Conservation (phyloP, 352 stramenopile species). For the Pythium aristosporum region DNA sequence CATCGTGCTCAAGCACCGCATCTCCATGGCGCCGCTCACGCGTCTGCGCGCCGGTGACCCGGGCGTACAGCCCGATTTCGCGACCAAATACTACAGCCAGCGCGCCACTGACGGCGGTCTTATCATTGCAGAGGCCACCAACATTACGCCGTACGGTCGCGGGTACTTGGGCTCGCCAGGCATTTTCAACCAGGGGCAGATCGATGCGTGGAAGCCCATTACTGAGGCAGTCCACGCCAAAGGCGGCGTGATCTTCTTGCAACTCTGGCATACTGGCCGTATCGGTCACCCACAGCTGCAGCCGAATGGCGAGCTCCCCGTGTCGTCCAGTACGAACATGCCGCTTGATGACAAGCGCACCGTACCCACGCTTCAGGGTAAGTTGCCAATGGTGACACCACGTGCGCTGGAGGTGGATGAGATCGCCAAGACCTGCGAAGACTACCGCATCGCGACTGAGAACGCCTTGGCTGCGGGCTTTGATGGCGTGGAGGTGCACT, state of each 20-base stretch:
- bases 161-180: slow-evolving; percentile 27
- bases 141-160: slow-evolving; percentile 8
- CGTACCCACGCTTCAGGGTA: not conserved
- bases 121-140: slow-evolving; percentile 33
- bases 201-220: not conserved
- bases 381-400: slow-evolving; percentile 27
- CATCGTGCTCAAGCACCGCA: slow-evolving; percentile 30
- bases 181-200: slow-evolving; percentile 26
- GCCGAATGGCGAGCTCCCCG: slow-evolving; percentile 26
- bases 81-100: slow-evolving; percentile 16
- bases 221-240: not conserved
- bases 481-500: slow-evolving; percentile 58
- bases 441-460: slow-evolving; percentile 43
- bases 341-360: not conserved
- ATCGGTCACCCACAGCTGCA: slow-evolving; percentile 38
- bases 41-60: slow-evolving; percentile 12
- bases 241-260: slow-evolving; percentile 34
- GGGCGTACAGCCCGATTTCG: not conserved
- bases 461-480: slow-evolving; percentile 49
- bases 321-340: slow-evolving; percentile 31
- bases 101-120: slow-evolving; percentile 33
- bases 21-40: slow-evolving; percentile 42
- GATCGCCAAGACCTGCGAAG: slow-evolving; percentile 52
- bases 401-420: slow-evolving; percentile 55
- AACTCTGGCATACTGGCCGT: slow-evolving; percentile 74